Evolutionary conservation across 805 yeast genomes (phyloP), one percentile per base, ranked within the genome.

Genomic region (Komagataella pseudopastoris): DNA sequence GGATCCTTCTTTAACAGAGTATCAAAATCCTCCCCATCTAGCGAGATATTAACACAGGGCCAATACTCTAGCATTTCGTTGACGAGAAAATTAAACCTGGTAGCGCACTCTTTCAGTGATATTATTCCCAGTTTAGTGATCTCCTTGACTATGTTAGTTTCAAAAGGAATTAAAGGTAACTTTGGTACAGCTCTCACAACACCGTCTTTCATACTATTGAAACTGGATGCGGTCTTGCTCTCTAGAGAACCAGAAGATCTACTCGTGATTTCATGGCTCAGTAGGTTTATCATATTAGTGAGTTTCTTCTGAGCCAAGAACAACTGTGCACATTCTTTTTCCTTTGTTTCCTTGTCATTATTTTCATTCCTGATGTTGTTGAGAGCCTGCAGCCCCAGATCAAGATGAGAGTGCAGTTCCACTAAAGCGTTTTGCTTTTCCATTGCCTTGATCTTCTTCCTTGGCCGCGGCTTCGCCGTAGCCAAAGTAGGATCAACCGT

Each of bases 401-500:
- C 51, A 45, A 68, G 55, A 20, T 66, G 56, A 8, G 53, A 53
- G 49, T 64, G 67, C 18, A 67, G 52, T 24, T 48, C 54, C 6
- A 58, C 60, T 23, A 66, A 49, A 6, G 64, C 62, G 4, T 65
- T 64, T 50, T 55, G 22, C 24, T 52, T 50, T 6, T 64, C 63
- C 39, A 51, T 56, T 4, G 58, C 48, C 49, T 60, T 67, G 12
- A 57, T 51, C 48, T 53, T 66, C 55, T 65, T 67, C 30, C 68
- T 57, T 3, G 67, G 65, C 50, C 74, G 65, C 36, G 65, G 54
- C 47, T 59, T 62, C 1, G 76, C 77, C 24, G 63, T 57, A 1
- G 75, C 69, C 23, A 58, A 50, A 1, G 80, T 73, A n/a, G 80
- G 80, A 57, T 77, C 81, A 45, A 65, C 69, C 46, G 77, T 74